Conservation (phyloP, 164 flowering plant genomes). For the Saururus chinensis region DNA sequence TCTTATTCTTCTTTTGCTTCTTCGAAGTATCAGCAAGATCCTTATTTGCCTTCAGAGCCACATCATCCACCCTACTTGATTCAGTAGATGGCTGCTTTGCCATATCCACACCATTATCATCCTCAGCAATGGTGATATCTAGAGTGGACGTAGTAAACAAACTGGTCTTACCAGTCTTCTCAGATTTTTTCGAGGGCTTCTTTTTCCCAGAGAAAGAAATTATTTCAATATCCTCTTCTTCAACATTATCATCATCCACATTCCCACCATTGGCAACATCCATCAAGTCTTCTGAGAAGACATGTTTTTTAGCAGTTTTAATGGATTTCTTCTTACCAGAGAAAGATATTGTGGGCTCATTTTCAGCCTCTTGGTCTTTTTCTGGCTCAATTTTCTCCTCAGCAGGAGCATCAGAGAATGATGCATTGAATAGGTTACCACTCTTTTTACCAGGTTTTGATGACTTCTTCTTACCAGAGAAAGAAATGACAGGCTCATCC, state of each 20-base stretch:
- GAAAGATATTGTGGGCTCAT: conserved; percentile 27
- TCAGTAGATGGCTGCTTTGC: conserved; percentile 8
- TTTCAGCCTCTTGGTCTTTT: conserved; percentile 12
- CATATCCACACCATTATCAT: conserved; percentile 13
- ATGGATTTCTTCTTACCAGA: conserved; percentile 38
- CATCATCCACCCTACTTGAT: conserved; percentile 8
- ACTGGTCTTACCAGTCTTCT: no score
- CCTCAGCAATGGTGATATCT: conserved; percentile 7
- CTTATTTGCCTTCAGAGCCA: conserved; percentile 14
- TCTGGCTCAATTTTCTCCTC: conserved; percentile 7
- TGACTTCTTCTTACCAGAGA: conserved; percentile 39
- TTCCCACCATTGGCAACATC: conserved; percentile 9
- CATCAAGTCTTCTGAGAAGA: not conserved
- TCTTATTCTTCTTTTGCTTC: conserved; percentile 76
- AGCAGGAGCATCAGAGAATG: conserved; percentile 9
- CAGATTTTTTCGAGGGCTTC: conserved; percentile 15
- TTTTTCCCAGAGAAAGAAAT: conserved; percentile 38
- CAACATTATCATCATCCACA: conserved; percentile 4
- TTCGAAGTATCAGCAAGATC: conserved; percentile 46
- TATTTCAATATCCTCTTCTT: conserved; percentile 24
- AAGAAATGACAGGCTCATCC: conserved; percentile 21
- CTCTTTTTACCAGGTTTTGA: conserved; percentile 27
- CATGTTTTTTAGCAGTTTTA: conserved; percentile 3
- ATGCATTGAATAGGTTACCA: conserved; percentile 19
- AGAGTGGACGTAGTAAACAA: conserved; percentile 8